Percentiles rank a stretch among this genome's conserved stretches.
Evolutionary conservation across 1,139 yeast genomes (phyloP).

Genomic region (Eremothecium coryli): DNA sequence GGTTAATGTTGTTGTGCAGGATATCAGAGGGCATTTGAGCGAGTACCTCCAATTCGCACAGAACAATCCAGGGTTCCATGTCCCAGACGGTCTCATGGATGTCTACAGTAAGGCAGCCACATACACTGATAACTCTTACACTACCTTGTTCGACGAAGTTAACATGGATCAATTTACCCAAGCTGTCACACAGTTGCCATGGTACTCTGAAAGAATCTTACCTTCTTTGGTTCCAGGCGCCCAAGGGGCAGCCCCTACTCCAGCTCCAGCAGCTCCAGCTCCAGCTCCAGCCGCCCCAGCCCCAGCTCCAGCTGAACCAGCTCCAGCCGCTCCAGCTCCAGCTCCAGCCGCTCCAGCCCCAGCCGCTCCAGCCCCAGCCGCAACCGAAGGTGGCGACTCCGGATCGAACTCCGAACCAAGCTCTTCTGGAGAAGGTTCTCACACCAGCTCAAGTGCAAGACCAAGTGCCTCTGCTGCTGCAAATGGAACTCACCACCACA

Average conservation of each 20-base stretch:
- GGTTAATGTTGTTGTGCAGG: slow-evolving; percentile 9
- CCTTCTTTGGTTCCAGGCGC: slow-evolving; percentile 24
- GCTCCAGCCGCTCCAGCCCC: slow-evolving; percentile 10
- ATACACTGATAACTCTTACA: slow-evolving; percentile 37
- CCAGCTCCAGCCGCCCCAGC: slow-evolving; percentile 18
- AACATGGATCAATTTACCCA: slow-evolving; percentile 26
- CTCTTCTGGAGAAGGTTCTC: too few species aligned
- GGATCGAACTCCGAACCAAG: slow-evolving; percentile 14
- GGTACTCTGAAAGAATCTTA: slow-evolving; percentile 35
- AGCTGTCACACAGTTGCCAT: slow-evolving; percentile 35
- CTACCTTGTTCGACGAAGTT: slow-evolving; percentile 30
- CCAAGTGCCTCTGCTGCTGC: slow-evolving; percentile 1
- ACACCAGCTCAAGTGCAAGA: not conserved
- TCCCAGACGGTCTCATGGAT: slow-evolving; percentile 30
- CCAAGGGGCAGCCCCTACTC: slow-evolving; percentile 10
- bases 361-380: slow-evolving; percentile 38
- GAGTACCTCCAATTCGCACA: slow-evolving; percentile 18
- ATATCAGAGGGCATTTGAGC: slow-evolving; percentile 15
- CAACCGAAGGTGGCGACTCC: slow-evolving; percentile 9
- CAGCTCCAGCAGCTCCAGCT: slow-evolving; percentile 12
- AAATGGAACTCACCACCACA: too few species aligned
- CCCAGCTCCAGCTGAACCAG: slow-evolving; percentile 11
- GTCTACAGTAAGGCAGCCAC: slow-evolving; percentile 33
- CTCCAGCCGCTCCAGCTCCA: slow-evolving; percentile 37
- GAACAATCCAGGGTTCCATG: slow-evolving; percentile 18